Conservation (phyloP, 108 stramenopile genomes). For the Cyclotella cryptica region DNA sequence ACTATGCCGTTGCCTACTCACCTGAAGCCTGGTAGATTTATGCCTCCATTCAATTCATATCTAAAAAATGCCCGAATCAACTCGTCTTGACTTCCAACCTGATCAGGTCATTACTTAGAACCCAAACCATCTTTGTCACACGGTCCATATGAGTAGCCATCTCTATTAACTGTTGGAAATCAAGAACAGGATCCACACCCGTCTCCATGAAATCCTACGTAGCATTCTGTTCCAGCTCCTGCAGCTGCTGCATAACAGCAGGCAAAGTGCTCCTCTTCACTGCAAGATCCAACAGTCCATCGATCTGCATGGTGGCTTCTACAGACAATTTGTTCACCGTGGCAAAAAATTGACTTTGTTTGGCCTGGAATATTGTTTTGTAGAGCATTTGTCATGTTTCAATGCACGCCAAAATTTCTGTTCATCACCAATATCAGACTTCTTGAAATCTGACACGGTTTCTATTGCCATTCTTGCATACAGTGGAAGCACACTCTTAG, state of each 20-base stretch:
- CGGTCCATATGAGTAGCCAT: slow-evolving; percentile 45
- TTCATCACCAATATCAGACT: slow-evolving; percentile 24
- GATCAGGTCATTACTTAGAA: slow-evolving; percentile 60
- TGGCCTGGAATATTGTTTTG: slow-evolving; percentile 63
- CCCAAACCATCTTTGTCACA: slow-evolving; percentile 44
- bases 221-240: slow-evolving; percentile 61
- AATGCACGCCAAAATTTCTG: slow-evolving; percentile 55
- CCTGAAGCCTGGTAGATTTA: not conserved
- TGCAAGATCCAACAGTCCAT: slow-evolving; percentile 73
- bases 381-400: slow-evolving; percentile 80
- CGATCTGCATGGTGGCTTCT: slow-evolving; percentile 45
- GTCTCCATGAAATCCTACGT: slow-evolving; percentile 52
- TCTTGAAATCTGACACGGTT: slow-evolving; percentile 27
- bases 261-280: slow-evolving; percentile 67
- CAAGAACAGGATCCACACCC: slow-evolving; percentile 74
- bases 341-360: slow-evolving; percentile 44
- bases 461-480: slow-evolving; percentile 46
- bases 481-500: slow-evolving; percentile 54
- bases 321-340: slow-evolving; percentile 73
- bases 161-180: slow-evolving; percentile 72
- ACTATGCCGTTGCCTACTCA: too few species aligned
- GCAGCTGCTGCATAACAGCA: slow-evolving; percentile 53
- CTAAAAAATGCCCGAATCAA: slow-evolving; percentile 42
- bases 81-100: slow-evolving; percentile 62
- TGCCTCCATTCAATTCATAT: not conserved